A percentile compares a stretch with the other conserved stretches of the same genome.
These are phyloP conservation scores for Tylopilus cervinicoccineus DNA, from an alignment of 768 basidiomycete genomes.

Conservation along the genomic window DNA sequence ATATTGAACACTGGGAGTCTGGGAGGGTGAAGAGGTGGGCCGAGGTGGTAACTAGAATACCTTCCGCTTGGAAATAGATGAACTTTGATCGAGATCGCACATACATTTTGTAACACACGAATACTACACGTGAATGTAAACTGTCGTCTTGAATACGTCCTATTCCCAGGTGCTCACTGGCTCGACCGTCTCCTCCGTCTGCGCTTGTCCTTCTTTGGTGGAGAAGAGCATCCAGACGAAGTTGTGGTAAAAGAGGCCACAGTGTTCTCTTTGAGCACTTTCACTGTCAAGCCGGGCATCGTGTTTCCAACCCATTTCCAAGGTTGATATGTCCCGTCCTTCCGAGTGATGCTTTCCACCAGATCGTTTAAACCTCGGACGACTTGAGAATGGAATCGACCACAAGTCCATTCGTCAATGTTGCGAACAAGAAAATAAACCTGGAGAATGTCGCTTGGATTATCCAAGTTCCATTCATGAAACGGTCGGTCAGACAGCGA, in stretches of 20 bases:
- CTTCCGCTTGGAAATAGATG: slow-evolving; percentile 69
- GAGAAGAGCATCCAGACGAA: slow-evolving; percentile 26
- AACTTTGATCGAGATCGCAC: not conserved
- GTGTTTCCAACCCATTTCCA: slow-evolving; percentile 47
- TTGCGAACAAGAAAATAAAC: slow-evolving; percentile 51
- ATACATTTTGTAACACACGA: slow-evolving; percentile 15
- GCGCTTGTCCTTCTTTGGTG: slow-evolving; percentile 29
- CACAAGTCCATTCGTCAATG: slow-evolving; percentile 50
- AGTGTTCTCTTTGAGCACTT: slow-evolving; percentile 36
- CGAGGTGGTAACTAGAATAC: slow-evolving; percentile 61
- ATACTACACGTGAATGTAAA: slow-evolving; percentile 2
- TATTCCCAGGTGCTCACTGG: slow-evolving; percentile 9
- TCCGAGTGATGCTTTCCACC: slow-evolving; percentile 31
- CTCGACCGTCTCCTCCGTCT: slow-evolving; percentile 29
- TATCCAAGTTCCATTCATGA: slow-evolving; percentile 48
- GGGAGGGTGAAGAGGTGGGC: slow-evolving; percentile 71
- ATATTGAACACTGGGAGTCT: slow-evolving; percentile 72
- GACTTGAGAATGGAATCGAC: slow-evolving; percentile 39
- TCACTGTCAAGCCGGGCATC: slow-evolving; percentile 11
- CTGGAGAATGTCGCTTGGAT: slow-evolving; percentile 42
- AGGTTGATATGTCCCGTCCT: slow-evolving; percentile 35
- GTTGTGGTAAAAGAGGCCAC: slow-evolving; percentile 24
- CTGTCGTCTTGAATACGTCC: not conserved
- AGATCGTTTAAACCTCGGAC: slow-evolving; percentile 37
- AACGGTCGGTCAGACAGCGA: slow-evolving; percentile 27